These are phyloP conservation scores for Discostella stelligera DNA, from an alignment of 352 stramenopile species.

Conservation along the genomic window DNA sequence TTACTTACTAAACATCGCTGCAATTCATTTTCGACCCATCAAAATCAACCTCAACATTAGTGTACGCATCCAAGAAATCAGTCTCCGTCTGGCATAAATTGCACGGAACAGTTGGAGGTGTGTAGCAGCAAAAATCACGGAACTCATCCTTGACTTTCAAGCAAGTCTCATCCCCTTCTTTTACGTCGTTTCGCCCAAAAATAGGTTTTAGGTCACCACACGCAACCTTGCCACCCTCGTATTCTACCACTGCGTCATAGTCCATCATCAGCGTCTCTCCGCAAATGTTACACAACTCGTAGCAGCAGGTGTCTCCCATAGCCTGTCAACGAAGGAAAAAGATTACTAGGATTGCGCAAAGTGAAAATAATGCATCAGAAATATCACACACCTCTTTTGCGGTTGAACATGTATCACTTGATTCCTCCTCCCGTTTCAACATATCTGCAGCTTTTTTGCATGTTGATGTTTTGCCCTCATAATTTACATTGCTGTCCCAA, in stretches of 20 bases:
- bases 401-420: conserved; percentile 33
- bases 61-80: conserved; percentile 56
- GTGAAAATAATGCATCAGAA: conserved; percentile 11
- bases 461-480: conserved; percentile 46
- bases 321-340: conserved; percentile 20
- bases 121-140: conserved; percentile 56
- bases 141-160: conserved; percentile 36
- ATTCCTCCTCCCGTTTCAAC: conserved; percentile 53
- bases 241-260: conserved; percentile 58
- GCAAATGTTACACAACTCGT: conserved; percentile 61
- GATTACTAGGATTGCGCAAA: background rate
- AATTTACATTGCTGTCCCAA: conserved; percentile 51
- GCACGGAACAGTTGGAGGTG: conserved; percentile 41
- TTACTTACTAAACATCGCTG: conserved; percentile 57
- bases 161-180: conserved; percentile 46
- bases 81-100: conserved; percentile 60
- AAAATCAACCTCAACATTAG: conserved; percentile 53
- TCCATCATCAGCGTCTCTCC: conserved; percentile 51
- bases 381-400: conserved; percentile 37
- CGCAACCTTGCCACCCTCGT: conserved; percentile 46
- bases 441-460: conserved; percentile 53
- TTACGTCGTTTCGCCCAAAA: conserved; percentile 55
- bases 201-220: conserved; percentile 63
- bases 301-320: conserved; percentile 53
- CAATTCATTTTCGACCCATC: conserved; percentile 59